Evolutionary conservation across 108 stramenopile genomes (phyloP), one percentile per base, ranked within the genome.

Genomic region (Fragilariopsis cylindrus): DNA sequence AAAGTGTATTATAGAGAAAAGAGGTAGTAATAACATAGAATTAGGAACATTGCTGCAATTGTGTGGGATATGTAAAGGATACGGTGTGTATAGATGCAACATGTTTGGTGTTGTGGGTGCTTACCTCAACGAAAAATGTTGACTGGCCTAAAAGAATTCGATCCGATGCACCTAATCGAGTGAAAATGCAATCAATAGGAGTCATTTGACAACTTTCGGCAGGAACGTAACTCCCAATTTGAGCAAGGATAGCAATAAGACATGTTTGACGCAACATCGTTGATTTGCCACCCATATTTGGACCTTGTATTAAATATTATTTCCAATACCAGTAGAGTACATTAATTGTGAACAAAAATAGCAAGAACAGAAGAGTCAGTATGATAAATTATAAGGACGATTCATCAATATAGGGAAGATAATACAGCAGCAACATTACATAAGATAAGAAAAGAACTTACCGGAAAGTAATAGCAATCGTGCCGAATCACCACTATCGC

Each of bases 121-220:
- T 69, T 76, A 76, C 75, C 76, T 98, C 98, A 9, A 99, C 98
- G 76, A 98, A 99, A 77, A 99, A 99, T 5, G 99, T 99, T 15
- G 95, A 96, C 75, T 99, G 98, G 1, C 99, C 99, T 43, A 92
- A 76, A 47, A 99, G 84, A 73, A 99, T 98, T n/a, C 97, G 87
- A 77, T 99, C 99, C 19, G 92, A 92, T 3, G 99, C 99, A n/a
- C 99, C 99, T 7, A 99, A 88, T 7, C 99, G 88, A 47, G 99
- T 99, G 71, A 97, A 99, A 69, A 99, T 98, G 21, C 98, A 91
- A 83, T 99, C 99, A 15, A 97, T 82, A 21, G 99, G 99, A 12
- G 97, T 98, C 54, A 99, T 72, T 15, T 60, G 69, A 68, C 91
- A 95, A 16, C 79, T 66, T 62, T 96, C 94, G 15, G 98, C 99